Conservation (phyloP, 345 rosid species). For the Eucalyptus urophylla region DNA sequence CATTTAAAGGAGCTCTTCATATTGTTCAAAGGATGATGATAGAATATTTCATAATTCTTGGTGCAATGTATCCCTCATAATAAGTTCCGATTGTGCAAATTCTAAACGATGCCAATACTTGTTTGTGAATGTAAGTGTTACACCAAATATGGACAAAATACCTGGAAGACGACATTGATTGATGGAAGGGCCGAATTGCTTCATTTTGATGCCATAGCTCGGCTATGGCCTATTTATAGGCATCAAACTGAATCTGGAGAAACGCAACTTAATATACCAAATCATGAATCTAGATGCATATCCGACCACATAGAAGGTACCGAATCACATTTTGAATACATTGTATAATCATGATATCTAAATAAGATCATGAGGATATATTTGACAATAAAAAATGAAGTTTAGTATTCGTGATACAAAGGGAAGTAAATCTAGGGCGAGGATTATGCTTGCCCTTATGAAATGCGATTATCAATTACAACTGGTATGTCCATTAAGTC, state of each 20-base stretch:
- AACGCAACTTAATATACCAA: neutral
- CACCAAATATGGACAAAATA: neutral
- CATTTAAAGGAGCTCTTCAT: no score
- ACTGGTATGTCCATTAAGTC: neutral
- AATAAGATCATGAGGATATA: neutral
- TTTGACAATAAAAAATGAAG: neutral
- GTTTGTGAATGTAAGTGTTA: neutral
- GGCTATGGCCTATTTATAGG: neutral
- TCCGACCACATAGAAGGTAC: neutral
- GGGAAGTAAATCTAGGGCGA: neutral
- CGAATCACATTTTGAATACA: neutral
- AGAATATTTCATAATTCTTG: neutral
- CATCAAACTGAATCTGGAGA: rapidly evolving
- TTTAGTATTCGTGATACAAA: neutral
- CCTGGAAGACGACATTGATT: neutral
- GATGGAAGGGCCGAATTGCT: neutral
- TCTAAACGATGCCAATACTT: neutral
- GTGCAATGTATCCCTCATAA: neutral
- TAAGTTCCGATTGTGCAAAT: neutral
- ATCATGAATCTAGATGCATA: neutral
- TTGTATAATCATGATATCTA: neutral
- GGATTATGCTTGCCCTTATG: neutral
- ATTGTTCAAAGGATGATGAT: no score
- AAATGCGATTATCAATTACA: neutral
- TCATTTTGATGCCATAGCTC: neutral